These are phyloP conservation scores for Onygenales sp. DNA, from an alignment of 2,329 filamentous ascomycete genomes.

Conservation along the genomic window DNA sequence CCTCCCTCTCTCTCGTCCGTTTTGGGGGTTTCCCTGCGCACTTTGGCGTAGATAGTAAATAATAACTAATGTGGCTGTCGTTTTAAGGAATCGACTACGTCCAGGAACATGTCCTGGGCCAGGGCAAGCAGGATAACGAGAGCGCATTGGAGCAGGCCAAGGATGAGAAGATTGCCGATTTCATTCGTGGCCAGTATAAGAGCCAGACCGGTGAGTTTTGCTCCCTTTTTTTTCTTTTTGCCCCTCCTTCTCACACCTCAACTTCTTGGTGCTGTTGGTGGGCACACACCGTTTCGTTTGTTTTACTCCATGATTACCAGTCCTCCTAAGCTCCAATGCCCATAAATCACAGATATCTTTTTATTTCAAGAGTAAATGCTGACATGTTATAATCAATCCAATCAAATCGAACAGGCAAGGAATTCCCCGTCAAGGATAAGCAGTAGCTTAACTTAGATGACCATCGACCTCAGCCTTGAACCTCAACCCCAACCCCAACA, in stretches of 20 bases:
- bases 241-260: too few relatives aligned
- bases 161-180: constrained; percentile 41
- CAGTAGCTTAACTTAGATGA: not conserved
- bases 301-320: too few relatives aligned
- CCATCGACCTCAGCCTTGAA: too few relatives aligned
- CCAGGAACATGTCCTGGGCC: constrained; percentile 64
- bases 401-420: not conserved
- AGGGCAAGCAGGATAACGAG: constrained; percentile 64
- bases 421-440: constrained; percentile 1
- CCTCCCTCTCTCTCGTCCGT: not conserved
- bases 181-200: constrained; percentile 21
- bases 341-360: too few relatives aligned
- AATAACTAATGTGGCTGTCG: constrained; percentile 1
- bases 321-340: too few relatives aligned
- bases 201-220: constrained; percentile 11
- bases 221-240: not conserved
- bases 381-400: not conserved
- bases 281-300: too few relatives aligned
- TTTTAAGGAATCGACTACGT: constrained; percentile 61
- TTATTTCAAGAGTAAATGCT: too few relatives aligned
- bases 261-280: too few relatives aligned
- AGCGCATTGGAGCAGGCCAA: constrained; percentile 70
- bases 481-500: too few relatives aligned
- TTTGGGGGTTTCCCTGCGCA: not conserved
- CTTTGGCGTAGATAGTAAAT: constrained; percentile 2